Evolutionary conservation across 2,329 filamentous ascomycete genomes (phyloP), one percentile per base, ranked within the genome.

Genomic region (Lachnellula cervina): DNA sequence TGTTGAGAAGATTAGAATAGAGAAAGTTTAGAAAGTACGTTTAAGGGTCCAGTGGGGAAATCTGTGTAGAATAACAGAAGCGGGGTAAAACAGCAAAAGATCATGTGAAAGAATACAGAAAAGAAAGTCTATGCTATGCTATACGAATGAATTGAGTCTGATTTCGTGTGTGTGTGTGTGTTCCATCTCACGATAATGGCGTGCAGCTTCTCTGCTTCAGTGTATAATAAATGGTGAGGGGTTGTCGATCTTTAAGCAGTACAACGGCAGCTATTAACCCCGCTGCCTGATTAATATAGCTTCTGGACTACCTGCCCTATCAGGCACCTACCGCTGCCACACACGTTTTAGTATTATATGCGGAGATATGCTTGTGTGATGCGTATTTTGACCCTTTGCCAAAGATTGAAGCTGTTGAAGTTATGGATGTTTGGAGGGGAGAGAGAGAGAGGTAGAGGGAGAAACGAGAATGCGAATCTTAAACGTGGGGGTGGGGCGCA

Each of bases 401-500:
- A 21, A 21, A 21, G 21, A 21, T 21, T 21, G 4, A 32, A 19
- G 38, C n/a, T n/a, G 19, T 5, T 49, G 3, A 17, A 35, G 46
- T 21, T 25, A 17, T 34, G 21, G 46, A 42, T 47, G n/a, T 43
- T 34, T 32, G 19, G 14, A 51, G 53, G n/a, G n/a, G n/a, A n/a
- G n/a, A n/a, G n/a, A n/a, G n/a, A n/a, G n/a, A n/a, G n/a, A n/a
- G n/a, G n/a, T n/a, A n/a, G n/a, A n/a, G n/a, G n/a, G n/a, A n/a
- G n/a, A n/a, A n/a, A n/a, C n/a, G n/a, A n/a, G n/a, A n/a, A n/a
- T n/a, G n/a, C n/a, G n/a, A n/a, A n/a, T n/a, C n/a, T n/a, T n/a
- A n/a, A 50, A 56, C 56, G 58, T 56, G 25, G 35, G 34, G 34
- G 2, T 37, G 34, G 34, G 21, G 21, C 21, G 21, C 4, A 21